A percentile compares a stretch with the other conserved stretches of the same genome.
Conservation (phyloP, 176 grass and related monocot species). For the Poa annua region DNA sequence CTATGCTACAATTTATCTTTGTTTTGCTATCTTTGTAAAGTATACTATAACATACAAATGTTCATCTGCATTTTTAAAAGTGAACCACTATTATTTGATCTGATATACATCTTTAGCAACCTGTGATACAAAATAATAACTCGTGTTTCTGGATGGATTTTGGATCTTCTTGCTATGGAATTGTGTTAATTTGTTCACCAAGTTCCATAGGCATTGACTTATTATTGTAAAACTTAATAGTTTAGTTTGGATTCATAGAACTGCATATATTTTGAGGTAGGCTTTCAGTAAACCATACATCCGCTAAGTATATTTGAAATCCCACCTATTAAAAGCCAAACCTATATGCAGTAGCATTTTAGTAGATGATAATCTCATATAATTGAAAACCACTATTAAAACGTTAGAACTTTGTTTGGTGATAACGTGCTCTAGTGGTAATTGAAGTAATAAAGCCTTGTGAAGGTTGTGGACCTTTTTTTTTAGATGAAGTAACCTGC, state of each 20-base stretch:
- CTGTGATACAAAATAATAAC: neutral
- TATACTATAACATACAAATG: slow-evolving; percentile 21
- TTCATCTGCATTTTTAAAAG: neutral
- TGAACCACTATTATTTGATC: neutral
- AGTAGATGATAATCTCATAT: no score
- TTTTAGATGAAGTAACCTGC: neutral
- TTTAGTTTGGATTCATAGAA: no score
- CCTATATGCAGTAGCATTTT: no score
- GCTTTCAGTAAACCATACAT: no score
- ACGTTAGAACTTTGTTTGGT: no score
- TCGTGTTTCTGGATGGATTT: neutral
- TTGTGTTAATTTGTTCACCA: slow-evolving; percentile 12
- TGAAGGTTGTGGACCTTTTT: no score
- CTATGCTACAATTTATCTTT: neutral
- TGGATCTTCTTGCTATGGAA: neutral
- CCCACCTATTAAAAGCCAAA: no score
- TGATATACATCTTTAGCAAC: neutral
- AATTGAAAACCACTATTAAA: no score
- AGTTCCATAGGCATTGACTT: neutral
- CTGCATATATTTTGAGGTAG: no score
- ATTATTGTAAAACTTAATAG: neutral
- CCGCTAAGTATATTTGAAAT: no score
- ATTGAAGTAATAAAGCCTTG: no score
- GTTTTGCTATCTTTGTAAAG: neutral
- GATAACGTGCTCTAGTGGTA: no score